A percentile compares a stretch with the other conserved stretches of the same genome.
Evolutionary conservation across 805 yeast species (phyloP).

Genomic region (Ogataea angusta): DNA sequence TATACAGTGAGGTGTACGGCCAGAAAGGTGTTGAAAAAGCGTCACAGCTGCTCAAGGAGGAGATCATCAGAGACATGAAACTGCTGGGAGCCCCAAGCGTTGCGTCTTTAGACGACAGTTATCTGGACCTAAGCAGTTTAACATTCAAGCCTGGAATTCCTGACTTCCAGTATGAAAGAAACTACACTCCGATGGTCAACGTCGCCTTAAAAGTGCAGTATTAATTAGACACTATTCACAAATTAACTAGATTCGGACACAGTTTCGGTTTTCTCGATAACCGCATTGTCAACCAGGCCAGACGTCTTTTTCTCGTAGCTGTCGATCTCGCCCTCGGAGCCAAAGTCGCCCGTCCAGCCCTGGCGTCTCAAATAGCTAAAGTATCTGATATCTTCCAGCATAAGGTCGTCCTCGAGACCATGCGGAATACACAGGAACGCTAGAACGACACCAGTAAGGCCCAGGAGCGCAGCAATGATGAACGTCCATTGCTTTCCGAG

Average conservation of each 20-base stretch:
- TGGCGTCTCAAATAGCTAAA: conserved; percentile 42
- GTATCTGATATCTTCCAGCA: conserved; percentile 46
- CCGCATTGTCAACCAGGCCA: neutral
- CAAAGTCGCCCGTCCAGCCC: conserved; percentile 50
- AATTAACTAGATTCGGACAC: conserved; percentile 1
- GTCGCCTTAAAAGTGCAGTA: neutral
- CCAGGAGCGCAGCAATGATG: conserved; percentile 73
- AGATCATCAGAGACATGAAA: conserved; percentile 58
- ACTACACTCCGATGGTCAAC: conserved; percentile 31
- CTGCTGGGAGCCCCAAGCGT: conserved; percentile 51
- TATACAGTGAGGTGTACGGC: conserved; percentile 77
- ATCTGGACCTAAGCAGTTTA: conserved; percentile 55
- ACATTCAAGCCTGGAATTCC: conserved; percentile 62
- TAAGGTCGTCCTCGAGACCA: conserved; percentile 61
- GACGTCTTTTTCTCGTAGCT: conserved; percentile 44
- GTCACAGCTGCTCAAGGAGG: conserved; percentile 54
- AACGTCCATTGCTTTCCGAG: conserved; percentile 74
- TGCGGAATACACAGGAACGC: conserved; percentile 67
- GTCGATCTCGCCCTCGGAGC: conserved; percentile 57
- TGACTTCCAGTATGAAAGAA: conserved; percentile 54
- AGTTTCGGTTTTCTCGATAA: neutral
- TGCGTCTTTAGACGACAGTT: conserved; percentile 37
- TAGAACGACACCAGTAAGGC: conserved; percentile 58
- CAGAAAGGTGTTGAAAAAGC: conserved; percentile 68
- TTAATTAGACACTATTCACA: neutral